phyloP scores from a whole-genome alignment of 2,329 filamentous ascomycete genomes.

The Helotiales sp. region DNA sequence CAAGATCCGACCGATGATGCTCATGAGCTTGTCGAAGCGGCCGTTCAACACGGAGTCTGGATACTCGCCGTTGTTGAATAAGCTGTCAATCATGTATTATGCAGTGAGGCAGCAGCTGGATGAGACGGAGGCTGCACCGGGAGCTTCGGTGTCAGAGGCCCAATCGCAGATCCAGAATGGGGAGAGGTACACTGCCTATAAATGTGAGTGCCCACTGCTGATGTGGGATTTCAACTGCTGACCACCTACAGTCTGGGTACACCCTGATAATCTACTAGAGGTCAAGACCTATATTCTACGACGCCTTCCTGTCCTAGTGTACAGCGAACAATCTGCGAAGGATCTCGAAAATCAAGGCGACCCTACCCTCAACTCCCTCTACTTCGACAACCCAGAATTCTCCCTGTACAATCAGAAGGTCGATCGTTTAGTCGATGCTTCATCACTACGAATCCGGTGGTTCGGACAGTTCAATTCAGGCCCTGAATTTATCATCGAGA shows the following conservation, averaged over 20 bases:
- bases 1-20: slow-evolving; percentile 87
- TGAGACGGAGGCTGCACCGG: slow-evolving; percentile 51
- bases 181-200: slow-evolving; percentile 82
- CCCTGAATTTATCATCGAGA: slow-evolving; percentile 84
- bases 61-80: slow-evolving; percentile 87
- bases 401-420: slow-evolving; percentile 87
- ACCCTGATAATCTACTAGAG: slow-evolving; percentile 92
- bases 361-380: slow-evolving; percentile 91
- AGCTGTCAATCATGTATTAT: slow-evolving; percentile 93
- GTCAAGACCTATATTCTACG: slow-evolving; percentile 96
- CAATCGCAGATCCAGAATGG: slow-evolving; percentile 64
- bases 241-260: slow-evolving; percentile 78
- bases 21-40: slow-evolving; percentile 83
- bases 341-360: slow-evolving; percentile 80
- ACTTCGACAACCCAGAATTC: slow-evolving; percentile 90
- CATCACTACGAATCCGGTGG: slow-evolving; percentile 88
- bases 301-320: slow-evolving; percentile 87
- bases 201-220: slow-evolving; percentile 62
- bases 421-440: slow-evolving; percentile 72
- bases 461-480: slow-evolving; percentile 81
- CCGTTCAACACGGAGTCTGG: slow-evolving; percentile 92
- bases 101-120: slow-evolving; percentile 87
- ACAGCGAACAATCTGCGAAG: slow-evolving; percentile 86
- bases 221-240: slow-evolving; percentile 35
- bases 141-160: slow-evolving; percentile 42